Evolutionary conservation across 2,329 filamentous ascomycete genomes (phyloP), one percentile per base, ranked within the genome.

Genomic region (Colletotrichum sp.): DNA sequence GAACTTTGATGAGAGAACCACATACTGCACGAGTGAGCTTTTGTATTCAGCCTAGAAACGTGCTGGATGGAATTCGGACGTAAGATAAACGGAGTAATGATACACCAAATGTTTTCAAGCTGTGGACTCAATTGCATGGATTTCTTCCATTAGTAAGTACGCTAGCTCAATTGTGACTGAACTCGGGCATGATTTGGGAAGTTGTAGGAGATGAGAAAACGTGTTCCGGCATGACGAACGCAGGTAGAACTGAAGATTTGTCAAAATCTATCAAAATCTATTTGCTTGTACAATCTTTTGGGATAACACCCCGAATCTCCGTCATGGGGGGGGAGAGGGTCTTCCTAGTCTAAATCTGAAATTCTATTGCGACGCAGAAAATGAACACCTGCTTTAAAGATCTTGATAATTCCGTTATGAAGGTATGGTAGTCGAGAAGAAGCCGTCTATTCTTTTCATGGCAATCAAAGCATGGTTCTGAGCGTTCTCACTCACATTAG

Each of bases 381-480:
- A 21, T 4, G 3, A 21, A 21, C 9, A 13, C 43, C 12, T 2
- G 0, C 16, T 26, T 10, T 6, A 6, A 7, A 16, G 3, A 1
- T 3, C 9, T 28, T 16, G 3, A 0, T 21, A 15, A 15, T n/a
- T 16, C 21, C 8, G 5, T 64, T 18, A 4, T 26, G n/a, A 26
- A 0, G 32, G 0, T 8, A 12, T 2, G 2, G 18, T 30, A 6
- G 15, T 24, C 12, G 34, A 15, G 21, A 68, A 68, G 28, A 68
- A 68, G 2, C 18, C 66, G 8, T 68, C 52, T 8, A 68, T 24
- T 2, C 52, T 15, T 13, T 43, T n/a, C 62, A 71, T 43, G 3
- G 61, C 61, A 62, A 66, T 66, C 13, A 48, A n/a, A 1, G 61
- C 69, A 26, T 71, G 69, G 3, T 71, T 71, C 69, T 71, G 8